Percentiles rank a stretch among this genome's conserved stretches.
Conservation (phyloP, 495 filamentous ascomycete genomes). For the Aspergillus cristatus region DNA sequence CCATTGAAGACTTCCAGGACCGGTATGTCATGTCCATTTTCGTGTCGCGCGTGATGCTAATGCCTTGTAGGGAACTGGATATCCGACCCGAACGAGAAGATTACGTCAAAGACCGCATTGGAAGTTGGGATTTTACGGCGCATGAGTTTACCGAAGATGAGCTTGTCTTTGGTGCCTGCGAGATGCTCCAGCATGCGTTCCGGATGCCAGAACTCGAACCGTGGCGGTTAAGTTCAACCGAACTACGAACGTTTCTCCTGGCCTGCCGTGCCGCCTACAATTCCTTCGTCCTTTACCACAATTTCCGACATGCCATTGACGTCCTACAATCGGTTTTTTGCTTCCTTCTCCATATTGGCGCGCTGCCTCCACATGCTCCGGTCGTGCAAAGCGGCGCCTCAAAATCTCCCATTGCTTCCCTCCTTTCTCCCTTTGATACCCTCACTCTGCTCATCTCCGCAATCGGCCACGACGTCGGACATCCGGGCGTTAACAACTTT, state of each 20-base stretch:
- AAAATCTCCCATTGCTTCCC: conserved; percentile 55
- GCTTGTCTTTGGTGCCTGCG: conserved; percentile 63
- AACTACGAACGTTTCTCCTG: conserved; percentile 69
- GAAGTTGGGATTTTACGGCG: conserved; percentile 78
- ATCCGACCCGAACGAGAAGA: conserved; percentile 49
- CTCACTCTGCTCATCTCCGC: conserved; percentile 86
- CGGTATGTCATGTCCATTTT: conserved; percentile 7
- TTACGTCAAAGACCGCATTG: conserved; percentile 59
- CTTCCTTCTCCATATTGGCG: conserved; percentile 77
- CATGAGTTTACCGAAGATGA: conserved; percentile 87
- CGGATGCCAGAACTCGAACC: conserved; percentile 68
- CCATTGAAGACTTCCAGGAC: conserved; percentile 42
- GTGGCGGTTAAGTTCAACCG: conserved; percentile 63
- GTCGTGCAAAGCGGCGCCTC: conserved; percentile 12
- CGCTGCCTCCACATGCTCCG: conserved; percentile 55
- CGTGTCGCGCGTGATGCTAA: background rate
- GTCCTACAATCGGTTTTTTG: conserved; percentile 90
- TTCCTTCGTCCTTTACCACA: conserved; percentile 94
- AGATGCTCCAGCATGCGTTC: conserved; percentile 87
- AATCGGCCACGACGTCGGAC: conserved; percentile 94
- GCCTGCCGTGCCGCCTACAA: conserved; percentile 87
- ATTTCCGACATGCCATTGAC: conserved; percentile 94
- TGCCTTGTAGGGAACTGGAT: conserved; percentile 34
- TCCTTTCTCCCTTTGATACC: conserved; percentile 77
- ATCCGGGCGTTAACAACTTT: conserved; percentile 96